Percentiles rank a stretch among this genome's conserved stretches.
Conservation (phyloP, 1,284 basidiomycete genomes). For the Apiotrichum mycotoxinovorans region DNA sequence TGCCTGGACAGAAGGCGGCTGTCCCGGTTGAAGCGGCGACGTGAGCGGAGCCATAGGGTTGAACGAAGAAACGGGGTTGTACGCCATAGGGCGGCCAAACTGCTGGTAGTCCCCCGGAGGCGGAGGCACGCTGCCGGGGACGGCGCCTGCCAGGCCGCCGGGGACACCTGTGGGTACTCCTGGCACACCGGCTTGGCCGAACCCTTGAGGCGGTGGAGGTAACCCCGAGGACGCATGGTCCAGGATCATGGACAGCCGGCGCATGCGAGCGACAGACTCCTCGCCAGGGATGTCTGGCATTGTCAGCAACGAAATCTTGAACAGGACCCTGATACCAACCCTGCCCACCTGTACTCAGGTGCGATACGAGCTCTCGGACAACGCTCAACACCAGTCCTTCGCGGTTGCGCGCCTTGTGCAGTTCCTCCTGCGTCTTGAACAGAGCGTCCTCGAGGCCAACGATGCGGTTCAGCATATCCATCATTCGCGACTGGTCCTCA, state of each 20-base stretch:
- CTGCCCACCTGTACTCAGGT: conserved; percentile 31
- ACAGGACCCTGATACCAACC: conserved; percentile 26
- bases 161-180: no score
- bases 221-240: conserved; percentile 3
- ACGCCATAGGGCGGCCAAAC: background rate
- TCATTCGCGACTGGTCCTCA: conserved; percentile 34
- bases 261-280: conserved; percentile 5
- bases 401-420: conserved; percentile 28
- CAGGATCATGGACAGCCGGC: conserved; percentile 8
- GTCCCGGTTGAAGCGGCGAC: conserved; percentile 1
- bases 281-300: conserved; percentile 1
- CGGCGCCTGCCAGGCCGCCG: no score
- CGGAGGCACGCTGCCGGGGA: background rate
- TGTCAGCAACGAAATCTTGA: background rate
- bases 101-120: background rate
- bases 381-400: conserved; percentile 32
- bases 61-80: background rate
- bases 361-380: conserved; percentile 36
- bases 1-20: background rate
- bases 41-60: background rate
- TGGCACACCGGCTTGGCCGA: background rate
- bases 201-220: background rate
- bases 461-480: conserved; percentile 38
- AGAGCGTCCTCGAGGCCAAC: conserved; percentile 36
- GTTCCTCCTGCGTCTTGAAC: conserved; percentile 29